Evolutionary conservation across 108 stramenopile genomes (phyloP).

Genomic region (Fragilaria radians): DNA sequence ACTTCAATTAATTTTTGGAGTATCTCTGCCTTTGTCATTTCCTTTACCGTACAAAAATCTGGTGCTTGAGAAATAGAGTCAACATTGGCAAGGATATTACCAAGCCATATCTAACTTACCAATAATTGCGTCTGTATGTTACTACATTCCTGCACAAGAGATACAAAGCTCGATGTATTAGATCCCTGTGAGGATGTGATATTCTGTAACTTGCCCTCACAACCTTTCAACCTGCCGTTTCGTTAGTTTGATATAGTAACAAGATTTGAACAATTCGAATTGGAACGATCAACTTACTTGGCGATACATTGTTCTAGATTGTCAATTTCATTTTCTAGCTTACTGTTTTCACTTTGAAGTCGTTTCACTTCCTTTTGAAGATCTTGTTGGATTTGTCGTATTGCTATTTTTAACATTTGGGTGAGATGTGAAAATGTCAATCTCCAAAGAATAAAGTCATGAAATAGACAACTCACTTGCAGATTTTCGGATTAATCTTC

Average conservation of each 20-base stretch:
- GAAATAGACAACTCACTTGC: conserved; percentile 2
- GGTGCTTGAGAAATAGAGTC: neutral
- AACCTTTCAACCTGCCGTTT: neutral
- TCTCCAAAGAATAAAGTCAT: neutral
- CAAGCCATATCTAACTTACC: neutral
- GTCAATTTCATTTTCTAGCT: neutral
- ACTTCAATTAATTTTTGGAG: neutral
- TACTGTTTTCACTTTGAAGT: conserved; percentile 5
- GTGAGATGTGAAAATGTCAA: neutral
- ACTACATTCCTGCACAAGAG: conserved; percentile 3
- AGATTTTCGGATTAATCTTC: neutral
- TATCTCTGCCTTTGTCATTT: neutral
- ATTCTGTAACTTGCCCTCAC: neutral
- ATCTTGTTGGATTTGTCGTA: conserved; percentile 1
- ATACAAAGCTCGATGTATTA: neutral
- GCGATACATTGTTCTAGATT: neutral
- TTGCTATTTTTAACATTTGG: neutral
- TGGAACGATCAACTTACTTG: neutral
- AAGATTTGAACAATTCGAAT: neutral
- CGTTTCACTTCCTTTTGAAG: conserved; percentile 8
- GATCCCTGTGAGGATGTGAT: neutral
- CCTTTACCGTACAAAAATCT: neutral
- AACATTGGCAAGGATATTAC: neutral
- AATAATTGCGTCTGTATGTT: conserved; percentile 4
- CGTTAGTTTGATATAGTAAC: neutral